Evolutionary conservation across 2,329 filamentous ascomycete genomes (phyloP), one percentile per base, ranked within the genome.

Genomic region (Pseudogymnoascus pannorum): DNA sequence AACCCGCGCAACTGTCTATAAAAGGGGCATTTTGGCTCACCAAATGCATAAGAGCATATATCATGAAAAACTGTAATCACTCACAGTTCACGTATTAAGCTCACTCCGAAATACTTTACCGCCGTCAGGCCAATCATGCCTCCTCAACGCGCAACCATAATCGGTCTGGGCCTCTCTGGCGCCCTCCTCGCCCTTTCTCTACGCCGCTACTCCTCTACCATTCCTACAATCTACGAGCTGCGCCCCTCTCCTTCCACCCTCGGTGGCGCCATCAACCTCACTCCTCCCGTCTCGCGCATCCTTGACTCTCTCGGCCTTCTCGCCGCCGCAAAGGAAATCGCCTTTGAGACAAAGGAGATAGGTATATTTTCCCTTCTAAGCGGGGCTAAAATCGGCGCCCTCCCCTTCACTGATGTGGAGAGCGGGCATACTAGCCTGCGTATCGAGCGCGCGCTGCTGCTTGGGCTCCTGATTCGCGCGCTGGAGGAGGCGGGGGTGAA

Each of bases 161-260:
- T 83, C 51, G 80, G 80, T 38, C 79, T 77, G 6, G 80, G 80
- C 22, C 78, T 81, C 24, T 75, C 79, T 16, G 81, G 80, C 36
- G 74, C 82, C 26, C 72, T 77, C 14, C 77, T 78, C 44, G 79
- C 81, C 16, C 72, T 81, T 44, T 73, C 79, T 11, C 72, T 81
- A 59, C 75, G 74, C 36, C 76, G 78, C 63, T 76, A 75, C 67
- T 63, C 69, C 5, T 74, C 76, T 24, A 48, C 69, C 24, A 75
- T 81, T 66, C 44, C 44, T 51, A 76, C 75, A 40, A 73, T 82
- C 62, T 80, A 76, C 65, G 80, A 82, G 66, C 73, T 80, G 48
- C 76, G 79, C 1, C 71, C 75, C 2, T 67, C 72, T 33, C 75
- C 77, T 3, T 75, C 77, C 11, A 77, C 77, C 0, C 76, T 78